Evolutionary conservation across 108 stramenopile species (phyloP).

Genomic region (Skeletonema tropicum): DNA sequence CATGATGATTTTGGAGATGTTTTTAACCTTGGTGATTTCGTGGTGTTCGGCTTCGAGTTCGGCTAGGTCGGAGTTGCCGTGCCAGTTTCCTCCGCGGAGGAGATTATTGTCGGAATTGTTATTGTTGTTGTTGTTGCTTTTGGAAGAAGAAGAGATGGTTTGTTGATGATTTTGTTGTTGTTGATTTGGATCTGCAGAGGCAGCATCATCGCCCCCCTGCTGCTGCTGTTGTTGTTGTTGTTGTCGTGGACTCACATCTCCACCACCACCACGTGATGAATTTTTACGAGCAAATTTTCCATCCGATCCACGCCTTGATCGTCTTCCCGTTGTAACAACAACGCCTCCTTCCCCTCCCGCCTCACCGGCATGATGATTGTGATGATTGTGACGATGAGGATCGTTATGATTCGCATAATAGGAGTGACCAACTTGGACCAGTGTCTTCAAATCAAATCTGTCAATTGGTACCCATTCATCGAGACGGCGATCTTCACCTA

Average conservation of each 20-base stretch:
- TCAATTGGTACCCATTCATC: constrained; percentile 86
- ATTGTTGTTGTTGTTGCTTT: constrained; percentile 11
- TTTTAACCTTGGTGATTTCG: constrained; percentile 99
- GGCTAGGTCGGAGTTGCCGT: constrained; percentile 57
- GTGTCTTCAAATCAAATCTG: constrained; percentile 65
- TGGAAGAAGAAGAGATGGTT: background rate
- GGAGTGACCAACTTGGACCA: constrained; percentile 33
- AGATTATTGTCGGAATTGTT: constrained; percentile 7
- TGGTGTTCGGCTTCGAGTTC: constrained; percentile 95
- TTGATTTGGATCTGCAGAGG: constrained; percentile 6
- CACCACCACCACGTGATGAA: background rate
- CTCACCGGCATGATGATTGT: too few relatives aligned
- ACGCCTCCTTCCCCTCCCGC: too few relatives aligned
- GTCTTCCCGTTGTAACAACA: background rate
- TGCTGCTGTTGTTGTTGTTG: too few relatives aligned
- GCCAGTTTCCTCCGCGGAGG: constrained; percentile 75
- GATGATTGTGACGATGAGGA: too few relatives aligned
- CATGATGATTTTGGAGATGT: constrained; percentile 94
- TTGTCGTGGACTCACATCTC: background rate
- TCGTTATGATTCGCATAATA: background rate
- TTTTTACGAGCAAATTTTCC: background rate
- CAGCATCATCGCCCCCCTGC: background rate
- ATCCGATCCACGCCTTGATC: background rate
- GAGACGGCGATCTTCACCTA: constrained; percentile 81
- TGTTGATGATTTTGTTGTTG: background rate